A percentile compares a stretch with the other conserved stretches of the same genome.
phyloP scores from a whole-genome alignment of 2,329 filamentous ascomycete species.

The Fusarium oligoseptatum region DNA sequence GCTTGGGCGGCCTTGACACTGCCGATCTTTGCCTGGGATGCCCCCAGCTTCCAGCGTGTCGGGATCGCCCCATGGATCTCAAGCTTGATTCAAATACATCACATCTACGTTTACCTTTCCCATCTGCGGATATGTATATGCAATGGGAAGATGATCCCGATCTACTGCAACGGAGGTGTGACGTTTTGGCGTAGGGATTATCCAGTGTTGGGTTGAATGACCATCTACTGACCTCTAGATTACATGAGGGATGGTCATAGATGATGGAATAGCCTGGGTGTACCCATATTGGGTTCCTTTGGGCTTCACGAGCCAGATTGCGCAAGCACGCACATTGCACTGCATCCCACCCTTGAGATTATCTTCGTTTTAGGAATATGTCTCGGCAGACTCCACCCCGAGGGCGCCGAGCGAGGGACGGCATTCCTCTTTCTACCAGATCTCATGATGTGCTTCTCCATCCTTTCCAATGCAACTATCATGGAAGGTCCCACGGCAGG shows the following conservation, averaged over 20 bases:
- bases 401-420: conserved; percentile 8
- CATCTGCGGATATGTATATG: background rate
- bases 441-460: conserved; percentile 14
- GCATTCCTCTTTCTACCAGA: conserved; percentile 22
- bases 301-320: background rate
- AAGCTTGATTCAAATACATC: background rate
- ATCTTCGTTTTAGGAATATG: background rate
- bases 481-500: background rate
- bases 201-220: background rate
- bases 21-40: conserved; percentile 19
- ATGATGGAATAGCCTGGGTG: background rate
- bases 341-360: background rate
- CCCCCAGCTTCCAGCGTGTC: conserved; percentile 23
- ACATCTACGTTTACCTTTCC: conserved; percentile 1
- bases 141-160: conserved; percentile 2
- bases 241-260: conserved; percentile 3
- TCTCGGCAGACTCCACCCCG: conserved; percentile 13
- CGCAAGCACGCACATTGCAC: conserved; percentile 1
- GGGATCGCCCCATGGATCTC: conserved; percentile 1
- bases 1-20: conserved; percentile 2
- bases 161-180: background rate
- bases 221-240: background rate
- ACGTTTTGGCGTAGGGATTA: background rate
- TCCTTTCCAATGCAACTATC: background rate
- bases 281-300: background rate